These are phyloP conservation scores for Elsinoe fawcettii DNA, from an alignment of 2,329 filamentous ascomycete species.

Conservation along the genomic window DNA sequence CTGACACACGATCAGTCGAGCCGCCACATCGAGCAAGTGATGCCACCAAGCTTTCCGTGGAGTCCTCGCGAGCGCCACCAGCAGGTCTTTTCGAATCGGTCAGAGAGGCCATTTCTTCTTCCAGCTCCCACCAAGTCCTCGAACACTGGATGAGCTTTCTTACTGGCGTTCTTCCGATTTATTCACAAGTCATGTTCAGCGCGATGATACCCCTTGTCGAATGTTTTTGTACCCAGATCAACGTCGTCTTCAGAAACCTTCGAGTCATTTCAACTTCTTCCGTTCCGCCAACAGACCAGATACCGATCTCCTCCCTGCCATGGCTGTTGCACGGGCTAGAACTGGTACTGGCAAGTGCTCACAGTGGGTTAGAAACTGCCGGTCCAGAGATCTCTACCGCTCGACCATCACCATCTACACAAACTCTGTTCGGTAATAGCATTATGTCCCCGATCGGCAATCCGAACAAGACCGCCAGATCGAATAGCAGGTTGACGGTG, in stretches of 20 bases:
- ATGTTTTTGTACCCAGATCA: constrained; percentile 75
- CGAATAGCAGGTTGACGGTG: constrained; percentile 88
- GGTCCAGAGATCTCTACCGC: neutral
- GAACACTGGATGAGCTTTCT: constrained; percentile 91
- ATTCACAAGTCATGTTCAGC: constrained; percentile 78
- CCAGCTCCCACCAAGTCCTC: constrained; percentile 65
- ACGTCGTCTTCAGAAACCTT: constrained; percentile 62
- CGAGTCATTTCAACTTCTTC: constrained; percentile 50
- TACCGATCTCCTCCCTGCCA: constrained; percentile 55
- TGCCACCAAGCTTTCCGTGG: constrained; percentile 21
- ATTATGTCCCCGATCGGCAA: constrained; percentile 74
- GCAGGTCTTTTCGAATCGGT: constrained; percentile 76
- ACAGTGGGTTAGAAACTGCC: constrained; percentile 52
- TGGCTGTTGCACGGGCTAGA: constrained; percentile 90
- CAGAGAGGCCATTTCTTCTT: constrained; percentile 68
- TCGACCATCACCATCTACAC: constrained; percentile 43
- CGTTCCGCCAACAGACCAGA: constrained; percentile 23
- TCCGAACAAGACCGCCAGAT: constrained; percentile 73
- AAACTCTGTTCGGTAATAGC: constrained; percentile 90
- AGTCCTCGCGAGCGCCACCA: constrained; percentile 41
- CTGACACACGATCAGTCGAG: neutral
- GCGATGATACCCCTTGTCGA: constrained; percentile 85
- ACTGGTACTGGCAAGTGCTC: constrained; percentile 77
- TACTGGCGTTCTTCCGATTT: constrained; percentile 73
- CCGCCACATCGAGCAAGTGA: neutral